A percentile compares a stretch with the other conserved stretches of the same genome.
Evolutionary conservation across 2,329 filamentous ascomycete genomes (phyloP).

Genomic region (Hypomyces rosellus): DNA sequence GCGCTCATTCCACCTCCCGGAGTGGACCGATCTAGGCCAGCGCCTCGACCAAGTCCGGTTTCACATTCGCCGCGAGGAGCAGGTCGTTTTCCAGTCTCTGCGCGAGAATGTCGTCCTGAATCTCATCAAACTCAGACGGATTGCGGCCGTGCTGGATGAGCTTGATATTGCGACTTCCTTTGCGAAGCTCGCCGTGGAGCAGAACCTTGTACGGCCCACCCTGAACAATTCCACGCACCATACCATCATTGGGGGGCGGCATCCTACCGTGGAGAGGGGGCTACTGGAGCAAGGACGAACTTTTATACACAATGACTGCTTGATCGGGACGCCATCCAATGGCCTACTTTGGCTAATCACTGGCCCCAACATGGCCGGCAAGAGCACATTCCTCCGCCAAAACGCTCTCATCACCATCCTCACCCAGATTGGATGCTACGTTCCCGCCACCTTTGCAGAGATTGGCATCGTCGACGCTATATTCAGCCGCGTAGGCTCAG

Average conservation of each 20-base stretch:
- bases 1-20: constrained; percentile 72
- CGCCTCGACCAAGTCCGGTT: constrained; percentile 70
- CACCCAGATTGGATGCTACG: constrained; percentile 87
- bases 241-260: constrained; percentile 76
- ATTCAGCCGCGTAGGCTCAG: constrained; percentile 87
- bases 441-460: constrained; percentile 79
- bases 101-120: constrained; percentile 72
- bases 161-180: constrained; percentile 87
- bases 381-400: constrained; percentile 91
- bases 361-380: constrained; percentile 97
- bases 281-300: constrained; percentile 70
- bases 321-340: constrained; percentile 63
- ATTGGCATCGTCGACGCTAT: constrained; percentile 93
- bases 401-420: constrained; percentile 92
- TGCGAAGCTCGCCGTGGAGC: constrained; percentile 69
- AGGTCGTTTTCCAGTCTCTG: constrained; percentile 67
- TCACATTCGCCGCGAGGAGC: constrained; percentile 78
- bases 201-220: constrained; percentile 65
- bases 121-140: constrained; percentile 78
- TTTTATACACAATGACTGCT: constrained; percentile 83
- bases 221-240: constrained; percentile 61
- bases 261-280: constrained; percentile 85
- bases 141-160: constrained; percentile 87
- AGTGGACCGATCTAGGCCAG: constrained; percentile 78
- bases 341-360: constrained; percentile 62